phyloP scores from a whole-genome alignment of 192 early-diverging fungal species.

The Rhizophagus clarus region DNA sequence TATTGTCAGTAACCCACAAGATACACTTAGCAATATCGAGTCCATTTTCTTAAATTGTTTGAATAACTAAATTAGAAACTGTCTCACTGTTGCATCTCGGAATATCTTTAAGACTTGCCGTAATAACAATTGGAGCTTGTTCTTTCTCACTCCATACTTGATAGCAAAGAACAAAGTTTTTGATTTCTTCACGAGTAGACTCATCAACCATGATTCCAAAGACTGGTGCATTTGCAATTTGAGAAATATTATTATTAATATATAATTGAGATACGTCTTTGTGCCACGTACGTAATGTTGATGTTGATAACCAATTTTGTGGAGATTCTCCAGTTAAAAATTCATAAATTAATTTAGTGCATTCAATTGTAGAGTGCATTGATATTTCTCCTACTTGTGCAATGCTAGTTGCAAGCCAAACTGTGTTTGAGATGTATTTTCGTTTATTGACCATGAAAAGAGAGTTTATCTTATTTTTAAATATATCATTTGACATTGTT shows the following conservation, averaged over 20 bases:
- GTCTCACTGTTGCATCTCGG: not conserved
- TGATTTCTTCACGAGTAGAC: not conserved
- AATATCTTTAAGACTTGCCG: not conserved
- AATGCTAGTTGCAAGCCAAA: not conserved
- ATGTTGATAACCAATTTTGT: not conserved
- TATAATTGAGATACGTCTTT: slow-evolving; percentile 9
- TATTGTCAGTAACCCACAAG: slow-evolving; percentile 9
- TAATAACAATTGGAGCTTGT: not conserved
- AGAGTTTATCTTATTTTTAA: not conserved
- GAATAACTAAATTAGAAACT: not conserved
- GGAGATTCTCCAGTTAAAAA: not conserved
- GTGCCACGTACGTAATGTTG: not conserved
- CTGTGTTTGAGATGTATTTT: not conserved
- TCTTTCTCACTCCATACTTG: not conserved
- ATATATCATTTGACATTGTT: not conserved
- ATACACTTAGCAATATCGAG: not conserved
- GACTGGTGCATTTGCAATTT: not conserved
- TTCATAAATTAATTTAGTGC: not conserved
- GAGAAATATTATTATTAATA: not conserved
- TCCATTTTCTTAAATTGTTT: not conserved
- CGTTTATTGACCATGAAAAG: not conserved
- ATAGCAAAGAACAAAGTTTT: not conserved
- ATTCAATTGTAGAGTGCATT: not conserved
- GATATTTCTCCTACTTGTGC: not conserved
- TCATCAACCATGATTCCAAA: slow-evolving; percentile 5